Base-by-base conservation (phyloP, 192 early-diverging fungal species). In the Linnemannia elongata region DNA sequence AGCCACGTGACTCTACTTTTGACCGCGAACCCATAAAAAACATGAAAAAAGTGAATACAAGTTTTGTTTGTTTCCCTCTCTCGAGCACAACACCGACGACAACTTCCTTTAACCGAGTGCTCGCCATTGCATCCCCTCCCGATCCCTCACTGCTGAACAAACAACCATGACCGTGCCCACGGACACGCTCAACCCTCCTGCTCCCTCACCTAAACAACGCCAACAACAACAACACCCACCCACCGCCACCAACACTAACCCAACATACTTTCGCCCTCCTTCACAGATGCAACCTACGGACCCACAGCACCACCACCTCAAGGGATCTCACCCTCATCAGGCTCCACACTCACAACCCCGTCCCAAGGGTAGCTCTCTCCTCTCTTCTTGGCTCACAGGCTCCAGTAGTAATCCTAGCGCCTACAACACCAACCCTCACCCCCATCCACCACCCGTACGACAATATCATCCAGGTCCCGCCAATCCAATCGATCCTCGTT, bases 341-440 rank as follows among this genome's bases (percentile, higher is more conserved):
- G 10, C 49, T 9, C 27, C 20, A 35, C 18, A 41, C 45, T 24
- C 79, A n/a, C 52, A 30, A 2, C 80, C 74, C 49, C 39, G 77
- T 55, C 60, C 76, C 33, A 76, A 66, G 30, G 42, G 72, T 35
- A 74, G 15, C 27, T 83, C 82, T 12, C 81, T 82, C 60, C 77
- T 84, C 63, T 78, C 82, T 4, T 75, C 82, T 44, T 84, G 82
- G 82, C 73, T 84, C 27, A 55, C 77, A 49, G 52, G 45, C 36
- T 57, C 18, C 20, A 80, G 33, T 63, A 63, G 3, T 39, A 15
- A 10, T 44, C 39, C 41, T 36, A 44, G 49, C 57, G 36, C 27
- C 71, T 36, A 45, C 57, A 66, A 38, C 39, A 49, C 36, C 73
- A 47, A 42, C 30, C 27, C 10, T 22, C 44, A 45, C 20, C 30